Conservation (phyloP, 257 asterid genomes). For the Solanum virginianum region DNA sequence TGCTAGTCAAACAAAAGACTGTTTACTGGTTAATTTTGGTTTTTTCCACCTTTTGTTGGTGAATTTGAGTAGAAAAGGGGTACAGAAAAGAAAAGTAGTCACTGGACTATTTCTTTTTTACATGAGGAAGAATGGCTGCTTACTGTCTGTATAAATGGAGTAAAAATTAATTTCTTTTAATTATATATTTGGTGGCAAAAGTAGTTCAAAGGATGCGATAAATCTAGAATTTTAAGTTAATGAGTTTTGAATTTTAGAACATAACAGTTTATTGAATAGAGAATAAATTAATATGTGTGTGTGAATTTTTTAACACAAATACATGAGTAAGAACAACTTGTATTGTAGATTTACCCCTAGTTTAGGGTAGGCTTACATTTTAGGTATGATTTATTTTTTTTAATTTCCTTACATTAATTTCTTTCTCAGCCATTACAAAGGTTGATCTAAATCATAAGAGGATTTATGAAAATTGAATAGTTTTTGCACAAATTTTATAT, state of each 20-base stretch:
- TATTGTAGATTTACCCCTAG: not conserved
- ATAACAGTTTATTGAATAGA: not conserved
- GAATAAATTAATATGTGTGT: not conserved
- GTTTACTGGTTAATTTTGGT: not conserved
- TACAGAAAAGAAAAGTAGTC: not conserved
- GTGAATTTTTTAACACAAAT: not conserved
- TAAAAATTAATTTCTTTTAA: not conserved
- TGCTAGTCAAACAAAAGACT: not conserved
- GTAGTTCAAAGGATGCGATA: not conserved
- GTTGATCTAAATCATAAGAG: not conserved
- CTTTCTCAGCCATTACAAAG: not conserved
- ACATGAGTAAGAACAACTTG: not conserved
- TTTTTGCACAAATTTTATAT: not conserved
- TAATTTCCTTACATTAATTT: not conserved
- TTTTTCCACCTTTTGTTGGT: not conserved
- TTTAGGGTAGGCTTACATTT: not conserved
- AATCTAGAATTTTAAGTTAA: not conserved
- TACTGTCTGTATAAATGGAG: not conserved
- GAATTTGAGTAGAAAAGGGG: constrained; percentile 1
- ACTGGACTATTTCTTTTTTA: not conserved
- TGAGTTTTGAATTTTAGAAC: not conserved
- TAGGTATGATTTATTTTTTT: not conserved
- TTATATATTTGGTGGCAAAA: not conserved
- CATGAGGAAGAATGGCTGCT: constrained; percentile 10
- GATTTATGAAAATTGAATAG: not conserved